These are phyloP conservation scores for Dipteronia dyeriana DNA, from an alignment of 345 rosid species.

Conservation along the genomic window DNA sequence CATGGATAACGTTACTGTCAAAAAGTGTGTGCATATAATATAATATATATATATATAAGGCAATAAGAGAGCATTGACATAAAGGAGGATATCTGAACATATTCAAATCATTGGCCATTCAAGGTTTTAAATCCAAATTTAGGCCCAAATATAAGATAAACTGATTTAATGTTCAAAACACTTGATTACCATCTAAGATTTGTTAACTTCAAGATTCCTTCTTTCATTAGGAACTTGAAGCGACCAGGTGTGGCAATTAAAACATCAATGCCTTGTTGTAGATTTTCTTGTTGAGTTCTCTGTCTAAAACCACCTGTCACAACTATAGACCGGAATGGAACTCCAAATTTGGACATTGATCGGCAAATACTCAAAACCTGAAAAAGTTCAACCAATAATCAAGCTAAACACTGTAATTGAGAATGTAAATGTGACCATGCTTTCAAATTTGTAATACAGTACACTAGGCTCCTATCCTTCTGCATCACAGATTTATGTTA, in stretches of 20 bases:
- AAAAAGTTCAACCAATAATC: conserved; percentile 34
- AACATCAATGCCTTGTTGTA: conserved; percentile 79
- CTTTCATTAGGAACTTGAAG: conserved; percentile 72
- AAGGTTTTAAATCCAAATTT: not conserved
- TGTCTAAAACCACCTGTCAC: conserved; percentile 91
- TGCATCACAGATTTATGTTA: conserved; percentile 10
- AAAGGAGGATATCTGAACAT: not conserved
- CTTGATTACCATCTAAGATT: conserved; percentile 69
- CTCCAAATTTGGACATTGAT: conserved; percentile 74
- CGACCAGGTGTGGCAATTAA: conserved; percentile 98
- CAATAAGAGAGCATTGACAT: not conserved
- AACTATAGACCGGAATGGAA: conserved; percentile 89
- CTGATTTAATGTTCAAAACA: conserved; percentile 9
- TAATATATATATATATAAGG: too few relatives aligned
- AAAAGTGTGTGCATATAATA: not conserved
- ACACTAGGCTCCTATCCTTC: conserved; percentile 4
- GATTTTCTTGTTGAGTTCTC: conserved; percentile 81
- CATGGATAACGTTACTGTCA: not conserved
- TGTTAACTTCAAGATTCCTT: conserved; percentile 63
- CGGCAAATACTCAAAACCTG: conserved; percentile 86
- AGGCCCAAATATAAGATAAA: conserved; percentile 7
- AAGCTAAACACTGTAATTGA: conserved; percentile 24
- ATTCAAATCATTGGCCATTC: conserved; percentile 4
- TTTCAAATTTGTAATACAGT: not conserved
- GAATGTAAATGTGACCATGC: conserved; percentile 11